A percentile compares a stretch with the other conserved stretches of the same genome.
phyloP scores from a whole-genome alignment of 2,329 filamentous ascomycete species.

The Rhynchosporium graminicola region DNA sequence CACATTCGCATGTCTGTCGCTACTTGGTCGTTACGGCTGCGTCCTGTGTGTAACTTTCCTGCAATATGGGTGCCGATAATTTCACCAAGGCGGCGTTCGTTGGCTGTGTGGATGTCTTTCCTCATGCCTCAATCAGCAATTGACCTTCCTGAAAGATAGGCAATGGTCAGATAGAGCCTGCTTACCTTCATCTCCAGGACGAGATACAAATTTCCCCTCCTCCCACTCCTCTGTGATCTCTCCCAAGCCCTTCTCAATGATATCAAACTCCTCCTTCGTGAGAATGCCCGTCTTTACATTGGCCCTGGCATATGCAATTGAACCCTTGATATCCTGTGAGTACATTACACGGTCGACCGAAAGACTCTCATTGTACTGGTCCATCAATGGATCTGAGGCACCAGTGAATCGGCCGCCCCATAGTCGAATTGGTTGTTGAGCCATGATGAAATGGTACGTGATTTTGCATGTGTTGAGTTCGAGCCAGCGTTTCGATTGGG shows the following conservation, averaged over 20 bases:
- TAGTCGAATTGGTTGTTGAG: slow-evolving; percentile 23
- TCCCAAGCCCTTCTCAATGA: slow-evolving; percentile 9
- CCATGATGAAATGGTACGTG: slow-evolving; percentile 9
- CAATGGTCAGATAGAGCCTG: not conserved
- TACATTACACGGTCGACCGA: slow-evolving; percentile 71
- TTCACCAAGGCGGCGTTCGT: slow-evolving; percentile 74
- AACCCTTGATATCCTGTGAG: slow-evolving; percentile 10
- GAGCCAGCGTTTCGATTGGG: not conserved
- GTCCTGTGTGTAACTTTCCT: slow-evolving; percentile 86
- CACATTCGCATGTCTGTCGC: slow-evolving; percentile 89
- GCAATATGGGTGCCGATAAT: slow-evolving; percentile 83
- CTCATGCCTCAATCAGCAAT: slow-evolving; percentile 1
- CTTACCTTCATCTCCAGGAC: slow-evolving; percentile 11
- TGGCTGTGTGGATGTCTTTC: slow-evolving; percentile 64
- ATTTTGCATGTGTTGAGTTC: not conserved
- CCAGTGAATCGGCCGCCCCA: slow-evolving; percentile 48
- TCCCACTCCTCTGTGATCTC: slow-evolving; percentile 49
- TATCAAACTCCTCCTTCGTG: slow-evolving; percentile 9
- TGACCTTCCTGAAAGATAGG: not conserved
- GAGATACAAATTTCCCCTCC: slow-evolving; percentile 27
- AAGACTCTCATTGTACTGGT: slow-evolving; percentile 78
- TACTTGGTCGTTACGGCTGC: slow-evolving; percentile 88
- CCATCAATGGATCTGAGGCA: slow-evolving; percentile 80
- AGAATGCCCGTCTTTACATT: slow-evolving; percentile 13
- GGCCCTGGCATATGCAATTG: slow-evolving; percentile 10